phyloP scores from a whole-genome alignment of 176 grass and related monocot species.

The Oropetium thomaeum region DNA sequence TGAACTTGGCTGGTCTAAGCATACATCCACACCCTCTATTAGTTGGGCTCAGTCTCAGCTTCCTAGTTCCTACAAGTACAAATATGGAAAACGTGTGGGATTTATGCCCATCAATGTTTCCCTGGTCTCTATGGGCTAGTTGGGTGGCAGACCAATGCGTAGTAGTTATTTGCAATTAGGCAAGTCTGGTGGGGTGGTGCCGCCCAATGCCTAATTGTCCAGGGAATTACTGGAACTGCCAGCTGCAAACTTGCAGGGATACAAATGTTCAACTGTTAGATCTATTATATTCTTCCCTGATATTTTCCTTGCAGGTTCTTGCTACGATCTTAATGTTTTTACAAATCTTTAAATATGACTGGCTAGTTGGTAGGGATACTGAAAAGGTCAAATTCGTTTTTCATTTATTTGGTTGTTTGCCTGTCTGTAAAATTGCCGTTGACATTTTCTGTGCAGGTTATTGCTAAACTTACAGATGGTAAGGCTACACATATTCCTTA shows the following conservation, averaged over 20 bases:
- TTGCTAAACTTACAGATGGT: constrained; percentile 96
- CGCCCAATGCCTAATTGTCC: not conserved
- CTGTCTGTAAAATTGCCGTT: constrained; percentile 3
- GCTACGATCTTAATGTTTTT: constrained; percentile 16
- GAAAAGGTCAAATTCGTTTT: constrained; percentile 2
- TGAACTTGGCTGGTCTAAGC: not conserved
- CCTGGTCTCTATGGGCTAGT: not conserved
- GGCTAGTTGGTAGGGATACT: not conserved
- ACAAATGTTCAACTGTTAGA: not conserved
- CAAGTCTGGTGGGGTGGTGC: not conserved
- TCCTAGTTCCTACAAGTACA: too few relatives aligned
- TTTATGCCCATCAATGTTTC: not conserved
- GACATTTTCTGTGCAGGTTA: constrained; percentile 56
- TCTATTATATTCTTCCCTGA: not conserved
- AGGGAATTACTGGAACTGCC: not conserved
- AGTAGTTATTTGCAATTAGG: not conserved
- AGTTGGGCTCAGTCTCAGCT: not conserved
- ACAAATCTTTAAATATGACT: constrained; percentile 10
- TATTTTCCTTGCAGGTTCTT: not conserved
- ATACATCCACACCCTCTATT: not conserved
- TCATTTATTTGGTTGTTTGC: constrained; percentile 23
- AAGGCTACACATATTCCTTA: constrained; percentile 97
- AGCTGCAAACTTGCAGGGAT: not conserved
- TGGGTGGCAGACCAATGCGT: not conserved
- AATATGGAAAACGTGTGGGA: not conserved